Base-by-base conservation (phyloP, 2,329 filamentous ascomycete species). In the Aspergillus fijiensis region DNA sequence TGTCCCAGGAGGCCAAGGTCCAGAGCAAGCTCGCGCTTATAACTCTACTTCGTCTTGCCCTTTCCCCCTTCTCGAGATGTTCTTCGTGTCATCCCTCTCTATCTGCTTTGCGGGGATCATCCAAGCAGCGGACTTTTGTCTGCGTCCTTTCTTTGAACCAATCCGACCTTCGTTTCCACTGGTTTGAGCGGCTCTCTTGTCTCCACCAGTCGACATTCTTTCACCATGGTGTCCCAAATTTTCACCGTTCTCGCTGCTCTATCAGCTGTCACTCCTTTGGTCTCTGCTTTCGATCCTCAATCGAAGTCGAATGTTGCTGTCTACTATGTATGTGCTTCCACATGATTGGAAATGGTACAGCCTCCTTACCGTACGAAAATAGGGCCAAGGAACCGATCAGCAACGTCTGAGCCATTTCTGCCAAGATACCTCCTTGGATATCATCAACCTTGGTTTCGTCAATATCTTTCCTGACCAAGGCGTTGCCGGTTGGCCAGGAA, bases 361-460 rank as follows among this genome's bases (percentile, higher is more conserved):
- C 6, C 2, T 19, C 7, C 39, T 45, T 45, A 45, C 39, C 14
- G 16, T 19, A 3, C 19, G 16, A 19, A 14, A 19, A 45, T 61
- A 81, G 79, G 84, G 84, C 51, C 82, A 86, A 77, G 83, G 84
- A 61, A 60, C 70, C 14, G 58, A 75, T 57, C 84, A 86, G 64
- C 70, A 74, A 23, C 74, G 79, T 19, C 75, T 86, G 23, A 71
- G 76, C 39, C 74, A 82, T 53, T 82, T 83, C 64, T 87, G 84
- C 71, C 67, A 77, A 42, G 80, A 85, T 56, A 72, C 77, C 0
- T 77, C 75, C 33, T 70, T 84, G 59, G 84, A 86, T 63, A 81
- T 86, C 52, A 82, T 87, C 69, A 82, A 81, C 61, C 71, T 86
- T 60, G 82, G 75, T 4, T 87, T 86, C 65, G 75, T 87, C 58